Base-by-base conservation (phyloP, 345 rosid species). In the Salix dunnii region DNA sequence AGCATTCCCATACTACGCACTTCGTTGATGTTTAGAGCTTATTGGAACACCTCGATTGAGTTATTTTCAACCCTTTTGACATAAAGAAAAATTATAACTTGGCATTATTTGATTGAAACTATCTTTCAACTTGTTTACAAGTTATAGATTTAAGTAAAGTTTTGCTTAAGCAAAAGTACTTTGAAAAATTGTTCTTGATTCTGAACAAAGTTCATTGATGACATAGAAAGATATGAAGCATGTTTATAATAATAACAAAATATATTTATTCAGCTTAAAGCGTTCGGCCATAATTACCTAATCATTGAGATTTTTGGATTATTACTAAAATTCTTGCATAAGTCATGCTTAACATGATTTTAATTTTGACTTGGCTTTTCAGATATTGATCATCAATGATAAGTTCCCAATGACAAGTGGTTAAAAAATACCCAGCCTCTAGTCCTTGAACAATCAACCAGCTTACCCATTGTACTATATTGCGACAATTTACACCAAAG, bases 401-500 rank as follows among this genome's bases (percentile, higher is more conserved):
- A n/a, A 38, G 49, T 55, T n/a, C 27, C 62, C 61, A 1, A 2
- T n/a, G 27, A n/a, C 62, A 55, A 0, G 4, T n/a, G 62, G 62
- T 55, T 40, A 21, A n/a, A 33, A 55, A 55, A 55, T n/a, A n/a
- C 62, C 62, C 3, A 55, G 61, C 61, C 61, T 2, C 13, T 55
- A 55, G 61, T 53, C 61, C 61, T 53, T n/a, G 61, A n/a, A 55
- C 5, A 55, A n/a, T 55, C 62, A 55, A 55, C 62, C 42, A 43
- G 68, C 92, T 86, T 79, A 94, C 99, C 99, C 99, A 96, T 82
- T 96, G 98, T 72, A 91, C 99, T 38, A 96, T 96, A 80, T 94
- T 91, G n/a, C 98, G 89, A 82, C 99, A 96, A 81, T 94, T 91
- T 23, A 73, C 88, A 21, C 98, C 98, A 0, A 96, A 96, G 88